These are phyloP conservation scores for Aspergillus flavus DNA, from an alignment of 2,329 filamentous ascomycete genomes.

Conservation along the genomic window DNA sequence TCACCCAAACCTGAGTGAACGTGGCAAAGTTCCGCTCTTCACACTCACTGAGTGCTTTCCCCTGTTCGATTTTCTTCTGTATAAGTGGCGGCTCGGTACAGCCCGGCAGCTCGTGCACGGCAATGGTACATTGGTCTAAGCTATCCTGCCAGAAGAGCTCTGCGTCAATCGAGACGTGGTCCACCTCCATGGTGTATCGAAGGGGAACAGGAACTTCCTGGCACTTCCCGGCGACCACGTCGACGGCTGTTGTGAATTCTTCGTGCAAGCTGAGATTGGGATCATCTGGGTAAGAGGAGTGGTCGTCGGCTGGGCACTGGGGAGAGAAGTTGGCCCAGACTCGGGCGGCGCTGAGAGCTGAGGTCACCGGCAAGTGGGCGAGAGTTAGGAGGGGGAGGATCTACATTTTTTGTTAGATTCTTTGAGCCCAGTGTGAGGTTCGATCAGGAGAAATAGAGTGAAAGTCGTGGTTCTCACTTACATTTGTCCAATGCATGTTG, in stretches of 20 bases:
- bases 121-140: conserved; percentile 32
- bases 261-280: conserved; percentile 12
- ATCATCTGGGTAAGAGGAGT: not conserved
- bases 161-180: conserved; percentile 31
- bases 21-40: conserved; percentile 24
- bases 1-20: conserved; percentile 34
- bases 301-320: conserved; percentile 22
- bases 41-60: conserved; percentile 27
- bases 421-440: conserved; percentile 53
- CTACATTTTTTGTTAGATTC: conserved; percentile 13
- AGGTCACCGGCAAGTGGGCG: conserved; percentile 20
- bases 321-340: conserved; percentile 37
- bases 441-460: not conserved
- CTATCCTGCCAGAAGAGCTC: conserved; percentile 23
- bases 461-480: not conserved
- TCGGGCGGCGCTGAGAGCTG: conserved; percentile 28
- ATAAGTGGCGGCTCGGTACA: conserved; percentile 35
- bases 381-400: conserved; percentile 23
- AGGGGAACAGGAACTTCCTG: conserved; percentile 30
- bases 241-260: conserved; percentile 23
- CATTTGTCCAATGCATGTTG: conserved; percentile 13
- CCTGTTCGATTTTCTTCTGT: conserved; percentile 18
- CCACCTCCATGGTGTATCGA: conserved; percentile 25
- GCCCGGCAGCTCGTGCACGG: conserved; percentile 36
- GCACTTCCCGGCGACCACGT: conserved; percentile 28